Conservation (phyloP, 2,329 filamentous ascomycete species). For the Penicillium sp. region DNA sequence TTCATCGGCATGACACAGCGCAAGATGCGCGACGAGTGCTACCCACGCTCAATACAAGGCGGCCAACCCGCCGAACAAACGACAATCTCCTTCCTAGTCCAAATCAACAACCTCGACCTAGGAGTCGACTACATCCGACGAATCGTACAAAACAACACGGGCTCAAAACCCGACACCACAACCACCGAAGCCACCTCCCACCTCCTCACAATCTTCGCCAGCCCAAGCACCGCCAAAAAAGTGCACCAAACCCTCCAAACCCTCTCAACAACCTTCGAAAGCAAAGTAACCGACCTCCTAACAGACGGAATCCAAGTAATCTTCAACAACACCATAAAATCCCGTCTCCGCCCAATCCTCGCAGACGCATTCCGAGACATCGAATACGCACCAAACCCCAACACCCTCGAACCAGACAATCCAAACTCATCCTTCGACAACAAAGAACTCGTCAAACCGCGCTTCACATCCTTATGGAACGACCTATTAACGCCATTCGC, state of each 20-base stretch:
- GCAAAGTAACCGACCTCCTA: constrained; percentile 78
- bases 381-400: constrained; percentile 72
- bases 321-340: constrained; percentile 83
- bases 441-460: constrained; percentile 67
- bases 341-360: constrained; percentile 78
- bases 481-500: constrained; percentile 79
- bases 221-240: constrained; percentile 69
- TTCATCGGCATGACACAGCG: constrained; percentile 97
- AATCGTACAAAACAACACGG: constrained; percentile 72
- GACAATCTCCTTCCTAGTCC: constrained; percentile 83
- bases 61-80: constrained; percentile 83
- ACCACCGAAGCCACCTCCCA: constrained; percentile 29
- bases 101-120: constrained; percentile 94
- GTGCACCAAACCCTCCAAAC: constrained; percentile 67
- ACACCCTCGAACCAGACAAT: constrained; percentile 40
- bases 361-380: constrained; percentile 87
- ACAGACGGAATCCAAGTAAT: constrained; percentile 81
- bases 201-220: constrained; percentile 71
- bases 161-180: constrained; percentile 25
- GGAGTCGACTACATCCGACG: constrained; percentile 86
- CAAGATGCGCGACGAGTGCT: constrained; percentile 95
- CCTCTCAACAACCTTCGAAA: constrained; percentile 69
- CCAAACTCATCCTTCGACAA: constrained; percentile 44
- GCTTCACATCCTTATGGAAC: constrained; percentile 85
- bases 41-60: constrained; percentile 77